Base-by-base conservation (phyloP, 768 basidiomycete genomes). In the Termitomyces sp. region DNA sequence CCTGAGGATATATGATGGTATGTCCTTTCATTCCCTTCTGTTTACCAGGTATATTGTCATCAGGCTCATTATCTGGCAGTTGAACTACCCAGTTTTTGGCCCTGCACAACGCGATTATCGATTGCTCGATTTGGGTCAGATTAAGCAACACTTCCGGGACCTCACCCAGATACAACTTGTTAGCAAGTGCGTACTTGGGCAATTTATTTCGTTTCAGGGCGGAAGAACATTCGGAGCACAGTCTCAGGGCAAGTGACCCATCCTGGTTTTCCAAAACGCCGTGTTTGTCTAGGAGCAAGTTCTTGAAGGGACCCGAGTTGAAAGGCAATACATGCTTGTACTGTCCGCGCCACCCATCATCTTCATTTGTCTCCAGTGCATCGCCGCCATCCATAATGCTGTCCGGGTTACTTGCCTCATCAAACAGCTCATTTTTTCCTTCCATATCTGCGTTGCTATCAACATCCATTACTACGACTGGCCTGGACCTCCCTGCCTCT, bases 1-100 rank as follows among this genome's bases (percentile, higher is more conserved):
- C 46, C 57, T 80, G 78, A 3, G 78, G 79, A 67, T 74, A 77
- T 1, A 79, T 70, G 22, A 82, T 76, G 8, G 78, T 66, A 63
- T 80, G 73, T 0, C 81, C 81, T 55, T 28, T 28, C 9, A 79
- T 16, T 0, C 72, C 78, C 4, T 73, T 54, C 57, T 81, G 77
- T 0, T 50, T 32, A 44, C 60, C 59, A 5, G 71, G 62, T 2
- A 18, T 3, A 7, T 12, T 3, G 9, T 38, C 35, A 1, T 40
- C 20, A 33, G 42, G 1, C 7, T 50, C 36, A 32, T 66, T 64
- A 58, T 74, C 69, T 51, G 72, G 71, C 1, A 80, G 55, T 45
- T 76, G 74, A 8, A 80, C 57, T 32, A 80, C 68, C 69, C 71
- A 76, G 51, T 68, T 70, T 54, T 76, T 78, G 0, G 77, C 70